Evolutionary conservation across 352 stramenopile species (phyloP).

Genomic region (Pythium periplocum): DNA sequence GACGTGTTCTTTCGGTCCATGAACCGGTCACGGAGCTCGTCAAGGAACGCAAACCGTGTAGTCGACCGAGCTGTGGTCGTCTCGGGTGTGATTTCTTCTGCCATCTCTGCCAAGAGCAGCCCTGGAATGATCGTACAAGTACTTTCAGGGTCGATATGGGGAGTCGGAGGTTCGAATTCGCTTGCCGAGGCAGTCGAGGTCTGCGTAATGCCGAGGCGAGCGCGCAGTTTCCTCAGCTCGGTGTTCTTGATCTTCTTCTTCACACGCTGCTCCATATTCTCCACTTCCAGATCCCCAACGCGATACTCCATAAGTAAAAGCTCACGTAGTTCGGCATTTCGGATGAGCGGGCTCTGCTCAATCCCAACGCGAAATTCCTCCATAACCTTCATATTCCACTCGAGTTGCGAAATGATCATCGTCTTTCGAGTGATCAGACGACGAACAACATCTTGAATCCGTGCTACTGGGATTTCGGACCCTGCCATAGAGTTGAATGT

Average conservation of each 20-base stretch:
- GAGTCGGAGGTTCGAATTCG: too few relatives aligned
- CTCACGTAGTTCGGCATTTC: slow-evolving; percentile 49
- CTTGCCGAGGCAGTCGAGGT: not conserved
- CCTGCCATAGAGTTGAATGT: too few relatives aligned
- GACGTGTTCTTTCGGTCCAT: slow-evolving; percentile 4
- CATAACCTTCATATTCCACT: slow-evolving; percentile 35
- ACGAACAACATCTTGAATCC: slow-evolving; percentile 5
- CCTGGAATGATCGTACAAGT: too few relatives aligned
- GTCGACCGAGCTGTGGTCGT: slow-evolving; percentile 6
- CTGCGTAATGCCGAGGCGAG: not conserved
- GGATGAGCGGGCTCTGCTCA: slow-evolving; percentile 33
- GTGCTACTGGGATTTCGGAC: not conserved
- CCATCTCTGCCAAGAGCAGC: too few relatives aligned
- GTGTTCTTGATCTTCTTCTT: slow-evolving; percentile 21
- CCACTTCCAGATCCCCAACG: slow-evolving; percentile 85
- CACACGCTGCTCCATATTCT: slow-evolving; percentile 83
- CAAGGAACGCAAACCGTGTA: slow-evolving; percentile 21
- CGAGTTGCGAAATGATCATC: slow-evolving; percentile 21
- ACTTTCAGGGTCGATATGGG: too few relatives aligned
- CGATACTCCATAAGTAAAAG: slow-evolving; percentile 82
- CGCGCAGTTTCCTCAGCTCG: slow-evolving; percentile 5
- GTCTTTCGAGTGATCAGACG: slow-evolving; percentile 16
- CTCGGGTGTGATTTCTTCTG: slow-evolving; percentile 5
- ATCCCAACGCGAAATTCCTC: slow-evolving; percentile 55
- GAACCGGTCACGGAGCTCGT: slow-evolving; percentile 27